phyloP scores from a whole-genome alignment of 306 rosid species.

The Citrullus colocynthis region DNA sequence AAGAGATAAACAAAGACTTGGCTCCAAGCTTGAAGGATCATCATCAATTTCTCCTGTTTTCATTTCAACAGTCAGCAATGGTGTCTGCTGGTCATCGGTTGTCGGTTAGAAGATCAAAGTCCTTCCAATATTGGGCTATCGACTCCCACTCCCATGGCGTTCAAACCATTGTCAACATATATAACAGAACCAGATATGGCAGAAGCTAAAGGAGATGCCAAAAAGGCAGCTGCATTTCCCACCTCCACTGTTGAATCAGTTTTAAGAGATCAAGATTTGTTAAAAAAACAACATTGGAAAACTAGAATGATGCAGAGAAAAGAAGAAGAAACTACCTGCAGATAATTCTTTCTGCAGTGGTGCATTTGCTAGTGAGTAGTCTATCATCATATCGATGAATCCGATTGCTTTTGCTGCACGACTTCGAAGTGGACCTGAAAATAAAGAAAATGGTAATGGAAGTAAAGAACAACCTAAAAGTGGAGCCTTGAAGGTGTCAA shows the following conservation, averaged over 20 bases:
- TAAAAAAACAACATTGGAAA: background rate
- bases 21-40: background rate
- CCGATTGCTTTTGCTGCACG: conserved; percentile 97
- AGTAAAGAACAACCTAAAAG: background rate
- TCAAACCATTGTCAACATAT: conserved; percentile 81
- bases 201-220: conserved; percentile 76
- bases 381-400: conserved; percentile 86
- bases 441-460: background rate
- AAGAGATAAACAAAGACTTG: background rate
- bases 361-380: conserved; percentile 71
- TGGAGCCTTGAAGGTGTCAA: background rate
- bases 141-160: conserved; percentile 85
- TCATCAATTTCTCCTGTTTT: background rate
- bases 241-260: conserved; percentile 60
- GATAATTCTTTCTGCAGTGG: conserved; percentile 75
- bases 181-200: conserved; percentile 71
- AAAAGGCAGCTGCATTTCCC: conserved; percentile 76
- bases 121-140: conserved; percentile 43
- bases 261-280: background rate
- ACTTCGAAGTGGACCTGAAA: conserved; percentile 78
- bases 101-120: conserved; percentile 23
- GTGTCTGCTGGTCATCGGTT: conserved; percentile 16
- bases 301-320: background rate
- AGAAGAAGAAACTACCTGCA: conserved; percentile 37
- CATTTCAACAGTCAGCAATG: background rate